Conservation (phyloP, 1,139 yeast species). For the Suhomyces maxii region DNA sequence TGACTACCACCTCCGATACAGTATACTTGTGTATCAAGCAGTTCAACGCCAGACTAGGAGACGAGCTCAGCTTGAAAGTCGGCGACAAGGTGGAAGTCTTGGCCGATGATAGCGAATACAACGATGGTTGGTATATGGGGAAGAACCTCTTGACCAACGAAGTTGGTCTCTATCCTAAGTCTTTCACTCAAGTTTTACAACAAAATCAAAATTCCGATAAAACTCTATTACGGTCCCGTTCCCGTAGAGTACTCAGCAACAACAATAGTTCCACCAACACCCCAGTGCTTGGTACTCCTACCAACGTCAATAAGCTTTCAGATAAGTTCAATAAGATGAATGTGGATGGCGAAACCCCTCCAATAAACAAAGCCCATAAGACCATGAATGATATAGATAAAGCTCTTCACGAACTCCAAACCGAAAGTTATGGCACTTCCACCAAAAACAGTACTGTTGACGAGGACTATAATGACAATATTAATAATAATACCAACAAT, state of each 20-base stretch:
- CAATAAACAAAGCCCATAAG: constrained; percentile 37
- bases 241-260: constrained; percentile 44
- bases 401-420: constrained; percentile 72
- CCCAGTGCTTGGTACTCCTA: constrained; percentile 10
- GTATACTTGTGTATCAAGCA: constrained; percentile 70
- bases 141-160: constrained; percentile 66
- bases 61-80: constrained; percentile 74
- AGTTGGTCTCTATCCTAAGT: constrained; percentile 87
- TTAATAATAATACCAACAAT: background rate
- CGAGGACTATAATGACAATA: constrained; percentile 6
- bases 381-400: constrained; percentile 82
- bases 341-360: constrained; percentile 17
- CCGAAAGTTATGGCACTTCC: constrained; percentile 21
- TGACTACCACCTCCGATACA: constrained; percentile 17
- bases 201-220: constrained; percentile 18
- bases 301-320: constrained; percentile 17
- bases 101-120: constrained; percentile 89
- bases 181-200: constrained; percentile 61
- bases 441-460: constrained; percentile 3
- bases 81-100: constrained; percentile 90
- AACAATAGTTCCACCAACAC: constrained; percentile 2
- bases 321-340: constrained; percentile 20
- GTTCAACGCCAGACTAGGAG: constrained; percentile 83
- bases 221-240: constrained; percentile 54
- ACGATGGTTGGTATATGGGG: constrained; percentile 98